Percentiles rank a stretch among this genome's conserved stretches.
Conservation (phyloP, 1,139 yeast genomes). For the Hansenula lynferdii region DNA sequence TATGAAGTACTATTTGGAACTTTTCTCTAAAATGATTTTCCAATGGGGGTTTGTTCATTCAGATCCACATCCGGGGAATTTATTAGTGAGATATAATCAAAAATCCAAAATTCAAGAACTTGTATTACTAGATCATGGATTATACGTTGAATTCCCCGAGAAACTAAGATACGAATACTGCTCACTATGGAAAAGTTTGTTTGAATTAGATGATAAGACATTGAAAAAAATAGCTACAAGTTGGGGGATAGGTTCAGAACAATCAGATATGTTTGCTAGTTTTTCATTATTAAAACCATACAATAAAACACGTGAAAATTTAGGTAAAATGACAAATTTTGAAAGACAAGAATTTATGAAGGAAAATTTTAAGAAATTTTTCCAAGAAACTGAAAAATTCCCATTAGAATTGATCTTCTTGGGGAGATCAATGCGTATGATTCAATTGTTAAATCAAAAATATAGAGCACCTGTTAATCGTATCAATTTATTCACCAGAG, state of each 20-base stretch:
- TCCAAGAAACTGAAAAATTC: slow-evolving; percentile 58
- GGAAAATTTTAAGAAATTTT: slow-evolving; percentile 40
- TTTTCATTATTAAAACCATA: slow-evolving; percentile 51
- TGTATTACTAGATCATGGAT: slow-evolving; percentile 72
- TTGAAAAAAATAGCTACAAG: slow-evolving; percentile 42
- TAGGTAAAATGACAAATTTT: slow-evolving; percentile 27
- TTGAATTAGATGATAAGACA: slow-evolving; percentile 46
- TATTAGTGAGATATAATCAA: slow-evolving; percentile 45
- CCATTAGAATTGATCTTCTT: slow-evolving; percentile 65
- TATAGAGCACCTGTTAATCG: slow-evolving; percentile 75
- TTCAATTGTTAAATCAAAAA: slow-evolving; percentile 61
- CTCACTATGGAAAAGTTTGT: slow-evolving; percentile 57
- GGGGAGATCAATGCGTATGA: slow-evolving; percentile 68
- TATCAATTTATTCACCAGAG: slow-evolving; percentile 53
- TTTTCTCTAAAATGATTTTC: slow-evolving; percentile 67
- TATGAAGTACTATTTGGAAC: slow-evolving; percentile 47
- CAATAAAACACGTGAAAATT: slow-evolving; percentile 20
- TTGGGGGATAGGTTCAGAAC: slow-evolving; percentile 68
- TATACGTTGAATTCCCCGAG: slow-evolving; percentile 51
- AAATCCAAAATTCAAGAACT: slow-evolving; percentile 45
- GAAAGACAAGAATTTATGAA: slow-evolving; percentile 34
- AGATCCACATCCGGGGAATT: slow-evolving; percentile 83
- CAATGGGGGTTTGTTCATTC: slow-evolving; percentile 75
- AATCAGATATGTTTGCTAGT: slow-evolving; percentile 56
- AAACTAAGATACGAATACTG: slow-evolving; percentile 53